phyloP scores from a whole-genome alignment of 352 stramenopile genomes.

The Phytophthora pisi region DNA sequence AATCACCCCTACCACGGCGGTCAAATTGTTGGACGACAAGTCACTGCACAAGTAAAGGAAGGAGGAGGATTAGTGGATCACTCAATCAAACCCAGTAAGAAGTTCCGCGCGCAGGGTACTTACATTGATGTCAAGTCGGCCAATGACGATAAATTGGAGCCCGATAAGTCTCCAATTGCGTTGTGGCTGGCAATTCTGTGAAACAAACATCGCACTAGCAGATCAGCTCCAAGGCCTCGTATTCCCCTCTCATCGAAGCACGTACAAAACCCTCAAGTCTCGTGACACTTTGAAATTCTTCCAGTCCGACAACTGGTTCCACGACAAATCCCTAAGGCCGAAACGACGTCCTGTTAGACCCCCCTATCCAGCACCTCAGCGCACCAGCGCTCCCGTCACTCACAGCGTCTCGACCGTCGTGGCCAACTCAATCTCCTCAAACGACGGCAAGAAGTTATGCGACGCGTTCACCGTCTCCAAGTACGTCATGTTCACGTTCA shows the following conservation, averaged over 20 bases:
- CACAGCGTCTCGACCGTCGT: slow-evolving; percentile 39
- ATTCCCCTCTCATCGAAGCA: background rate
- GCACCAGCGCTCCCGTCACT: background rate
- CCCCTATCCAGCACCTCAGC: background rate
- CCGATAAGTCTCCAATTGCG: slow-evolving; percentile 21
- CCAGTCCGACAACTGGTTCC: slow-evolving; percentile 41
- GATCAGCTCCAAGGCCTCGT: background rate
- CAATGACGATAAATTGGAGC: slow-evolving; percentile 31
- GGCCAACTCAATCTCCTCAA: slow-evolving; percentile 27
- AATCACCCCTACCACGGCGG: slow-evolving; percentile 34
- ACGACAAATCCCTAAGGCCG: slow-evolving; percentile 31
- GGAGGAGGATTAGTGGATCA: background rate
- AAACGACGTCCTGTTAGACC: background rate
- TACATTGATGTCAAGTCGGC: slow-evolving; percentile 38
- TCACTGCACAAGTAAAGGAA: slow-evolving; percentile 11
- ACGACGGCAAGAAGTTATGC: slow-evolving; percentile 34
- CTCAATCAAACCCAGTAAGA: background rate
- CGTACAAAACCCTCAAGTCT: slow-evolving; percentile 40
- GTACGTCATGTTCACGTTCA: slow-evolving; percentile 35
- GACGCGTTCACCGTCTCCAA: slow-evolving; percentile 28
- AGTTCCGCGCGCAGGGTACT: background rate
- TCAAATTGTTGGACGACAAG: slow-evolving; percentile 41
- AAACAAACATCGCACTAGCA: background rate
- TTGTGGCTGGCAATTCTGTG: slow-evolving; percentile 44
- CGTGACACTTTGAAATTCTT: slow-evolving; percentile 27